Evolutionary conservation across 352 stramenopile species (phyloP), one percentile per base, ranked within the genome.

Genomic region (Thalassiosira hispida): DNA sequence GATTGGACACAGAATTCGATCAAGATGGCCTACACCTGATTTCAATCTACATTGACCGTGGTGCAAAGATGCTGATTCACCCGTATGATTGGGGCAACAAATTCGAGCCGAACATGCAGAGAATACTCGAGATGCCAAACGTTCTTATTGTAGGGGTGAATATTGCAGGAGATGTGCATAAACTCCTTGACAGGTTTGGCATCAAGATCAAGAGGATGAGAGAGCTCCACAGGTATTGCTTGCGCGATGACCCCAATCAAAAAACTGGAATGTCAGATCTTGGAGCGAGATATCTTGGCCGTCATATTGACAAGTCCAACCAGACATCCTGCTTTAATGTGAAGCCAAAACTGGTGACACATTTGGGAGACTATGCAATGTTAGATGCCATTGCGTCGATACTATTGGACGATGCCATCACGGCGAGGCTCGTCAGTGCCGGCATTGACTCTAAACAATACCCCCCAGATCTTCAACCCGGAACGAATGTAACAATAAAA

Each of bases 241-340:
- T 47, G 56, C 29, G 22, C 16, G 56, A 65, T 29, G 56, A 65
- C 16, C 56, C 56, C 23, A 49, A 44, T 49, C 56, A 65, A 16
- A 44, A 47, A 7, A 44, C 27, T 5, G 56, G 56, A 8, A 4
- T 65, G 16, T 8, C 1, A 47, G 27, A 44, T 65, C n/a, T 65
- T 2, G 56, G 2, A 7, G 23, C 29, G 4, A 65, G 22, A 25
- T 65, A 65, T 65, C 7, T 44, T 18, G 16, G 29, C 25, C 2
- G 2, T 5, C n/a, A 31, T 23, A 16, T 65, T 20, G 56, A 65
- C 18, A 65, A 38, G 31, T 9, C 3, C 3, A 3, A 38, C 31
- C 31, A 38, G 8, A 3, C 3, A 38, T 3, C 31, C 3, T 9
- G 8, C 8, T 38, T 9, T 8, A 38, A 38, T 8, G 8, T 38